phyloP scores from a whole-genome alignment of 208 protist genomes.

The Jaenimonas drosophilae region DNA sequence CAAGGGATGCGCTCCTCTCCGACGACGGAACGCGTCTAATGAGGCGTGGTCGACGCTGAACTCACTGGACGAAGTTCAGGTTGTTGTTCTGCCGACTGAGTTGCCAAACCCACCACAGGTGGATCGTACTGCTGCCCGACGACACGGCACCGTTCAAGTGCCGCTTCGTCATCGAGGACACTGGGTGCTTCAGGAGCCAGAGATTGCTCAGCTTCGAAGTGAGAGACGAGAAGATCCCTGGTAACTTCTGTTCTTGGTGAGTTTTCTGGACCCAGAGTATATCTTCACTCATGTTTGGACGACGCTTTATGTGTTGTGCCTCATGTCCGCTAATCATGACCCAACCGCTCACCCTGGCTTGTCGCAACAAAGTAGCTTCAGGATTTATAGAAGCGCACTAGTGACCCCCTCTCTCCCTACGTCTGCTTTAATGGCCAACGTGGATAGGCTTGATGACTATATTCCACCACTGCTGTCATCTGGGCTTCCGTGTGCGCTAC shows the following conservation, averaged over 20 bases:
- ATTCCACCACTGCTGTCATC: background rate
- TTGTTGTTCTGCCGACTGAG: constrained; percentile 62
- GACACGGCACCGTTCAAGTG: constrained; percentile 39
- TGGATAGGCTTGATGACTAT: no score
- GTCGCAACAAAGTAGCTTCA: no score
- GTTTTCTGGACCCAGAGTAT: background rate
- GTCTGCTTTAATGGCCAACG: no score
- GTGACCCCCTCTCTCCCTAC: no score
- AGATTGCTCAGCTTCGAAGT: constrained; percentile 73
- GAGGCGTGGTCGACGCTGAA: background rate
- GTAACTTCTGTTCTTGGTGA: no score
- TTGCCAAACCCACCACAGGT: constrained; percentile 64
- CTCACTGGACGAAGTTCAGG: constrained; percentile 30
- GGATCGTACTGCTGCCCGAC: constrained; percentile 22
- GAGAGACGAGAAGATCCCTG: constrained; percentile 76
- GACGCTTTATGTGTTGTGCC: no score
- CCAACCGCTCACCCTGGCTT: no score
- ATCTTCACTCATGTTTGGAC: no score
- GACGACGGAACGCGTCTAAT: no score
- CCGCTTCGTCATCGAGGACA: constrained; percentile 58
- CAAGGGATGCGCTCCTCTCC: no score
- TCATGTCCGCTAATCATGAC: no score
- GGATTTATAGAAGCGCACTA: no score
- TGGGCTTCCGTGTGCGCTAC: background rate
- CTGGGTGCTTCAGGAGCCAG: constrained; percentile 83